Conservation (phyloP, 2,329 filamentous ascomycete species). For the Acrocalymma vagum region DNA sequence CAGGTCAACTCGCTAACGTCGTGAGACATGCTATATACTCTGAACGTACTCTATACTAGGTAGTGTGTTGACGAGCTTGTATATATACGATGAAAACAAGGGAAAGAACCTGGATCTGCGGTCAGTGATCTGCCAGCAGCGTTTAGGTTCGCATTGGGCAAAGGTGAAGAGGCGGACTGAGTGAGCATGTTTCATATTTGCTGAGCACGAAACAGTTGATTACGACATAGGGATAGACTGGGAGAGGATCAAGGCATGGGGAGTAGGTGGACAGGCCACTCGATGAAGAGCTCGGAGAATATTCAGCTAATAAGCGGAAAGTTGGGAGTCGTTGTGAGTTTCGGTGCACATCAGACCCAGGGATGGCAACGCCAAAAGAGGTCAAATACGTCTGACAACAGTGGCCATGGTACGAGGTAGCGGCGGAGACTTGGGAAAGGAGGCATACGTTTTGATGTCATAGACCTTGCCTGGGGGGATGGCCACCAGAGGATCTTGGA, state of each 20-base stretch:
- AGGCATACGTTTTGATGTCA: constrained; percentile 70
- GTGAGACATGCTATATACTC: not conserved
- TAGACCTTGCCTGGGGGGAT: constrained; percentile 78
- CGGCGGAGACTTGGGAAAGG: too few species aligned
- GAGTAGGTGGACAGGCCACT: constrained; percentile 6
- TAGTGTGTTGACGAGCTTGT: constrained; percentile 73
- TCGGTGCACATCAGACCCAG: constrained; percentile 1
- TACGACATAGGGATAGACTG: too few species aligned
- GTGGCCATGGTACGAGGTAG: constrained; percentile 2
- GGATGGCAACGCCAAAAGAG: too few species aligned
- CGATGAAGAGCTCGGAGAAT: constrained; percentile 20
- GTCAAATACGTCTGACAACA: too few species aligned
- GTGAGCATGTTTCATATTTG: too few species aligned
- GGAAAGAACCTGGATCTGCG: constrained; percentile 70
- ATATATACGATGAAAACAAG: constrained; percentile 81
- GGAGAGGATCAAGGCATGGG: not conserved
- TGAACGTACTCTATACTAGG: constrained; percentile 65
- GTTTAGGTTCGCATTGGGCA: too few species aligned
- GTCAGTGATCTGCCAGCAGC: constrained; percentile 25
- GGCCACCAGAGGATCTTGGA: constrained; percentile 73
- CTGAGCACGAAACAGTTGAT: too few species aligned
- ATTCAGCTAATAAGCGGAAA: too few species aligned
- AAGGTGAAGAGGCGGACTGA: too few species aligned
- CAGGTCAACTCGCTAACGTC: too few species aligned
- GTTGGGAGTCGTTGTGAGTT: too few species aligned